Percentiles rank a stretch among this genome's conserved stretches.
These are phyloP conservation scores for Paramyrothecium roridum DNA, from an alignment of 2,329 filamentous ascomycete genomes.

Conservation along the genomic window DNA sequence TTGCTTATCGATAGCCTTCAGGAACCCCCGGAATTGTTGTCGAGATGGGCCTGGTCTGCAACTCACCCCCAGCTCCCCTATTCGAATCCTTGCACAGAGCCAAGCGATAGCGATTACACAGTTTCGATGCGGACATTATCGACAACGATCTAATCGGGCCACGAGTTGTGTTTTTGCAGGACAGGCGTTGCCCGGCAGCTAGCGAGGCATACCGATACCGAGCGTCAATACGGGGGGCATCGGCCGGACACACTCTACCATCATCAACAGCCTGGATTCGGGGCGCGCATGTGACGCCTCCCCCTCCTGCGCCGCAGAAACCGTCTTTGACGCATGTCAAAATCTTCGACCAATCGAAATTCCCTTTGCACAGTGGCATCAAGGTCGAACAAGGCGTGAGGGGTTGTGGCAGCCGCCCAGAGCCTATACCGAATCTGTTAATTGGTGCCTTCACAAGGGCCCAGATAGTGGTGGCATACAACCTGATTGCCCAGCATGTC, in stretches of 20 bases:
- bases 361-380: not conserved
- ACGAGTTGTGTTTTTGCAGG: not conserved
- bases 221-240: not conserved
- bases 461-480: slow-evolving; percentile 6
- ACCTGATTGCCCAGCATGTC: slow-evolving; percentile 45
- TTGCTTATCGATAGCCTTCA: slow-evolving; percentile 20
- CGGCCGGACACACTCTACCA: not conserved
- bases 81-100: not conserved
- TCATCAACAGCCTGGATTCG: not conserved
- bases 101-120: not conserved
- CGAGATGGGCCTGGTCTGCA: not conserved
- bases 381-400: slow-evolving; percentile 12
- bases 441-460: slow-evolving; percentile 6
- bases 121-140: not conserved
- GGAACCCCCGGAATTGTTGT: slow-evolving; percentile 3
- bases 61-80: not conserved
- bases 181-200: not conserved
- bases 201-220: slow-evolving; percentile 5
- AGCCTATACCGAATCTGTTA: slow-evolving; percentile 16
- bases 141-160: not conserved
- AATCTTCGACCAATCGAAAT: slow-evolving; percentile 19
- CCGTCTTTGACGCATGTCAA: not conserved
- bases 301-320: slow-evolving; percentile 12
- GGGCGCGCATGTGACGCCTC: slow-evolving; percentile 4
- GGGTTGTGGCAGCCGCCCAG: slow-evolving; percentile 12